Base-by-base conservation (phyloP, 1,139 yeast species). In the Sugiyamaella novakii region DNA sequence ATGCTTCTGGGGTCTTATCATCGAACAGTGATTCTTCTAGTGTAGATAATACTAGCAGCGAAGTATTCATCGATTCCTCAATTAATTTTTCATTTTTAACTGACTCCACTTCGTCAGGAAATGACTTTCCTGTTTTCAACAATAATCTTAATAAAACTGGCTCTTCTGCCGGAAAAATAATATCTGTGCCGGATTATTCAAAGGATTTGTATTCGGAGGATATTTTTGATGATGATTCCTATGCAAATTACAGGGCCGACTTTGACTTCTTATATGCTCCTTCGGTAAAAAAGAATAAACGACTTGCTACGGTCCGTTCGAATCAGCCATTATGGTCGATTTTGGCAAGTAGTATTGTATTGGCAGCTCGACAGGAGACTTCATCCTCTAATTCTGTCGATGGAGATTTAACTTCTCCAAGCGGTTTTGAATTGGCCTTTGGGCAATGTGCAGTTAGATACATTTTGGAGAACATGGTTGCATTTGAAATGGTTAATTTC, bases 301-400 rank as follows among this genome's bases (percentile, higher is more conserved):
- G 65, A 34, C 51, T 59, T 17, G 59, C 66, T 0, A 42, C 58
- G 2, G 65, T 62, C 5, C 52, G 67, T 18, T 54, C 62, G 0
- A 61, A 60, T 41, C 71, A 67, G 48, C 69, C 70, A 1, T 47
- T 67, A n/a, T 67, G 71, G 71, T 60, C 71, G 2, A 59, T 64
- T n/a, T 53, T 67, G 31, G 71, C 71, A 2, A 63, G 65, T 28
- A 59, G 65, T 17, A 62, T 67, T 25, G 70, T 68, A 28, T 58
- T 66, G 35, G 69, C 71, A 1, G 69, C 71, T 5, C 53, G 68
- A 1, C 70, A 67, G 29, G 68, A 64, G 36, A 50, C 42, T n/a
- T 45, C 43, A 5, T 29, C 14, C 27, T 11, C 35, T n/a, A 14
- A 33, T 3, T 11, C 18, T 19, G 50, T 49, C 8, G 49, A 42